Percentiles rank a stretch among this genome's conserved stretches.
Evolutionary conservation across 208 protist species (phyloP).

Genomic region (Trypanosoma avium): DNA sequence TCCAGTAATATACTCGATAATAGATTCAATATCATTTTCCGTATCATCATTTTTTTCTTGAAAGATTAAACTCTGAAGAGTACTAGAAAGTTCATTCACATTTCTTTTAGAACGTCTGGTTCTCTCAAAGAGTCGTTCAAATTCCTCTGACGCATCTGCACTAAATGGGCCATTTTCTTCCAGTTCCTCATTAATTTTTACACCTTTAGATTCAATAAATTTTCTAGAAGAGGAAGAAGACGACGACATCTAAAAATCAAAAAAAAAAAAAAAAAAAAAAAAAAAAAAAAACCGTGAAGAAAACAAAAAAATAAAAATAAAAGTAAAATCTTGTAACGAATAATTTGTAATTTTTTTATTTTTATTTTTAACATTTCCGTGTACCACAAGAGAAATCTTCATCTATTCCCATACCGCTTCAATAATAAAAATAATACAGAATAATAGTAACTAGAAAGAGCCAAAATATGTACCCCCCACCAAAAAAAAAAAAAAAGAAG

Average conservation of each 20-base stretch:
- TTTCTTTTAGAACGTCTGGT: slow-evolving; percentile 25
- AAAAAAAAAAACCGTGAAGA: neutral
- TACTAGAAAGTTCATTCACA: slow-evolving; percentile 29
- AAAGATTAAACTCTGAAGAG: slow-evolving; percentile 42
- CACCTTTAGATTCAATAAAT: neutral
- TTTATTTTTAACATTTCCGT: too few relatives aligned
- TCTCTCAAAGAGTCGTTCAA: slow-evolving; percentile 39
- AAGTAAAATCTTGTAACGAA: too few relatives aligned
- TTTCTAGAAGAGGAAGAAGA: slow-evolving; percentile 10
- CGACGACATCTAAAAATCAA: neutral
- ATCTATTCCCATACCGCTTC: too few relatives aligned
- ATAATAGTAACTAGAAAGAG: too few relatives aligned
- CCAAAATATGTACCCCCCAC: too few relatives aligned
- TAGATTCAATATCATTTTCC: slow-evolving; percentile 35
- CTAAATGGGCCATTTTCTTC: slow-evolving; percentile 37
- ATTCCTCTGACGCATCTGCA: slow-evolving; percentile 32
- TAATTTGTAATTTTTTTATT: too few relatives aligned
- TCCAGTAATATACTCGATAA: slow-evolving; percentile 47
- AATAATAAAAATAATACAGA: too few relatives aligned
- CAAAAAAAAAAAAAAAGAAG: slow-evolving; percentile 24
- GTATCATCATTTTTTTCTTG: slow-evolving; percentile 29
- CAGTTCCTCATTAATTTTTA: slow-evolving; percentile 42
- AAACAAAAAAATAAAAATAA: slow-evolving; percentile 17
- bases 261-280: slow-evolving; percentile 14
- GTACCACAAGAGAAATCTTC: too few relatives aligned